Base-by-base conservation (phyloP, 164 flowering plant genomes). In the Vitis rupestris region DNA sequence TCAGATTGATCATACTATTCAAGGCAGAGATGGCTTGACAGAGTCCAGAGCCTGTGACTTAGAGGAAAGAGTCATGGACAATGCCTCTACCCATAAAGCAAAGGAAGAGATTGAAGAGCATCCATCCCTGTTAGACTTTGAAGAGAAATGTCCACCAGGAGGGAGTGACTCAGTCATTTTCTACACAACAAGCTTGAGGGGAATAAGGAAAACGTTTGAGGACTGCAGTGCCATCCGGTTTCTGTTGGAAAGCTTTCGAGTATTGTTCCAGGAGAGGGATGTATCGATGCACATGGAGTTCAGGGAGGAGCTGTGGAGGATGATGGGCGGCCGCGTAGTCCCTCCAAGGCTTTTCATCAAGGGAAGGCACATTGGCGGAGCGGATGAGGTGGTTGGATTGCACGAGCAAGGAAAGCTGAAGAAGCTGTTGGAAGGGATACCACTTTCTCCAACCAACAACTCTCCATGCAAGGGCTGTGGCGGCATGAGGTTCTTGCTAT, bases 311-410 rank as follows among this genome's bases (percentile, higher is more conserved):
- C 57, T 94, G 56, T 85, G 90, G 93, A 73, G 69, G 64, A 61
- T 84, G 14, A 63, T 88, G 75, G 94, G 87, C 3, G 82, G 83
- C 0, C 87, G 82, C 74, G 82, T 80, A 11, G 81, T 87, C 29
- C 97, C 97, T 53, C 97, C 95, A 2, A 82, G 84, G 85, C 83
- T 94, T 66, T 94, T 92, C 78, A 80, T 89, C 49, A 88, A 79
- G 72, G 98, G 97, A 9, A 83, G 93, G 73, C 86, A 81, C 73
- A 81, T 90, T 15, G 97, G 97, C 12, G 96, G 95, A 19, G 94
- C 97, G 1, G 94, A 90, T 14, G 88, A 82, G 65, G 93, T 92
- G 0, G 69, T 86, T 11, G 75, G 75, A 16, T 70, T 94, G 74
- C 89, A 91, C 48, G 97, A 94, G 79, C 90, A 84, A 78, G 97